Evolutionary conservation across 495 filamentous ascomycete species (phyloP).

Genomic region (Chaetomium fimeti): DNA sequence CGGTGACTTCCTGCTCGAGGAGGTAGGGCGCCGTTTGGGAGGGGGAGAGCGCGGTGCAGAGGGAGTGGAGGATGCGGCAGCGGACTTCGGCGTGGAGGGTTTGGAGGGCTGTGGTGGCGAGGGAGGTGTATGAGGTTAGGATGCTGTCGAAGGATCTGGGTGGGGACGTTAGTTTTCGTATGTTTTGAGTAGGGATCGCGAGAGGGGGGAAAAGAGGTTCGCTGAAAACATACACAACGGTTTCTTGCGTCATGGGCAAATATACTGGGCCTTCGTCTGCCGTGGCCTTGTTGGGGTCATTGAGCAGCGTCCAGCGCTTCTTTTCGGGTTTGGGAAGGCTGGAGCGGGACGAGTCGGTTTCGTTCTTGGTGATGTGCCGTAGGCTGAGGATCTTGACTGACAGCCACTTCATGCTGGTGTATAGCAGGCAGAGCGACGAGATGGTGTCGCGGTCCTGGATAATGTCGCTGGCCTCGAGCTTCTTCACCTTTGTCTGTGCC

Average conservation of each 20-base stretch:
- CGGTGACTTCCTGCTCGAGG: constrained; percentile 67
- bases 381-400: constrained; percentile 72
- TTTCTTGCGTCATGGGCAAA: constrained; percentile 85
- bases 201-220: not conserved
- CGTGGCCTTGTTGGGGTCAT: constrained; percentile 50
- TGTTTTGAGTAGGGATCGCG: not conserved
- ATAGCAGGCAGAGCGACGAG: constrained; percentile 77
- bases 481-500: constrained; percentile 58
- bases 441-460: constrained; percentile 87
- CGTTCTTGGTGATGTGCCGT: constrained; percentile 65
- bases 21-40: constrained; percentile 62
- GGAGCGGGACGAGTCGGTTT: constrained; percentile 52
- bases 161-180: constrained; percentile 24
- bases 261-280: constrained; percentile 62
- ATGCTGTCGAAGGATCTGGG: constrained; percentile 80
- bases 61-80: constrained; percentile 71
- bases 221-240: constrained; percentile 58
- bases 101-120: constrained; percentile 72
- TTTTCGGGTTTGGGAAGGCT: constrained; percentile 49
- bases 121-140: constrained; percentile 70
- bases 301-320: constrained; percentile 82
- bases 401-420: constrained; percentile 98
- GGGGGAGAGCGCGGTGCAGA: constrained; percentile 54
- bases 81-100: constrained; percentile 87
- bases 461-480: constrained; percentile 72